Conservation (phyloP, 192 early-diverging fungal species). For the Borealophlyctis nickersoniae region DNA sequence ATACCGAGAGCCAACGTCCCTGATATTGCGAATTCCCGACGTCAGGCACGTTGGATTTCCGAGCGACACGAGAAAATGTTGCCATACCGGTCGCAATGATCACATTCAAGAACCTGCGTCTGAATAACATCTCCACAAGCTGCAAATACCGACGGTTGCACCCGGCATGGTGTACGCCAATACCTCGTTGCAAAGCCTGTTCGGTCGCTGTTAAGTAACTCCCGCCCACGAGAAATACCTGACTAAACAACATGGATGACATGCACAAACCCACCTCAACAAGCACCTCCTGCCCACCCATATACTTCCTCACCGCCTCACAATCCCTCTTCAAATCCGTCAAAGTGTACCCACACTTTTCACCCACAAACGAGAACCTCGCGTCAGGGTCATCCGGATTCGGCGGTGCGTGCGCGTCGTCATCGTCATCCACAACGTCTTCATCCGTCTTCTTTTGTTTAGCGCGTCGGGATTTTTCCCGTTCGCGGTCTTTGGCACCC, state of each 20-base stretch:
- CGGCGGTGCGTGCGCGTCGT: background rate
- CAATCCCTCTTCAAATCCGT: background rate
- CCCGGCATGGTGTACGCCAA: conserved; percentile 45
- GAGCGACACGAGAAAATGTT: too few relatives aligned
- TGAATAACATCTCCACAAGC: conserved; percentile 40
- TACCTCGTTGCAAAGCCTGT: conserved; percentile 36
- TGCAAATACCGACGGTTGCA: conserved; percentile 27
- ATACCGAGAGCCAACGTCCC: conserved; percentile 41
- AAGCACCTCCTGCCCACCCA: background rate
- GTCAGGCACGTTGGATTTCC: too few relatives aligned
- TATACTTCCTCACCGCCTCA: background rate
- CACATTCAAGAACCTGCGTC: conserved; percentile 27
- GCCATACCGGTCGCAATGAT: conserved; percentile 37
- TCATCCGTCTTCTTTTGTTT: conserved; percentile 20
- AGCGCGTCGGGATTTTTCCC: background rate
- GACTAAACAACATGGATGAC: background rate
- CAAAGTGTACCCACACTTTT: background rate
- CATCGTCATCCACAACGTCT: background rate
- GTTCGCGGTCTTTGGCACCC: background rate
- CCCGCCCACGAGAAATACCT: background rate
- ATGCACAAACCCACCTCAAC: background rate
- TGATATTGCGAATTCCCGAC: background rate
- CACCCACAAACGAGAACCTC: background rate
- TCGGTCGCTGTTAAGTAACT: background rate
- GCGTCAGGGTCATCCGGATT: background rate